Evolutionary conservation across 495 filamentous ascomycete genomes (phyloP), one percentile per base, ranked within the genome.

Genomic region (Penicillium samsonianum): DNA sequence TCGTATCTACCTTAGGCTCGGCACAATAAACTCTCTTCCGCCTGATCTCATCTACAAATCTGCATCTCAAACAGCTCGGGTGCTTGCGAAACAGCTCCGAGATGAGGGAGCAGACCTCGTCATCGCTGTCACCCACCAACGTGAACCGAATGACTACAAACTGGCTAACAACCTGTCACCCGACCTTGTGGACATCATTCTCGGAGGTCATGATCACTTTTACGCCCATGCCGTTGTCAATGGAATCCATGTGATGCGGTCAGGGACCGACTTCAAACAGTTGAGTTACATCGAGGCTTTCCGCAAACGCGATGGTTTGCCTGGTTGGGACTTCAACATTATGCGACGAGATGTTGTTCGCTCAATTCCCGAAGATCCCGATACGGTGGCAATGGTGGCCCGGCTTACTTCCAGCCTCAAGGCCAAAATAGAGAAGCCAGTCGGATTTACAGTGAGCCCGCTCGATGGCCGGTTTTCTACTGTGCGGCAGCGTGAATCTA

Each of bases 181-280:
- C 9, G 90, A 87, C 0, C 67, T 87, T 14, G 85, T 96, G 25
- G 92, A 96, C 67, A 80, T 96, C 26, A 87, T 96, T 25, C 77
- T 96, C 1, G 91, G 92, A 41, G 92, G 92, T 4, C 92, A 96
- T 62, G 92, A 96, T 57, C 92, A 96, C 64, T 92, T 87, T 67
- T 96, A 96, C 62, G 78, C 77, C 30, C 91, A 96, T 68, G 77
- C 80, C 42, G 48, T 89, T 49, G 78, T 91, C 61, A 94, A 95
- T 58, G 84, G 86, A 14, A 85, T 82, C 4, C 91, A 96, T 64
- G 78, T 95, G 2, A 78, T 96, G 3, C 83, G 92, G 3, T 93
- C 90, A 0, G 91, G 92, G 0, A 88, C 84, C 20, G 92, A 96
- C 67, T 96, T 96, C 71, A 93, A 91, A 72, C 90, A 96, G 60